Evolutionary conservation across 495 filamentous ascomycete genomes (phyloP), one percentile per base, ranked within the genome.

Genomic region (Aspergillus diversus): DNA sequence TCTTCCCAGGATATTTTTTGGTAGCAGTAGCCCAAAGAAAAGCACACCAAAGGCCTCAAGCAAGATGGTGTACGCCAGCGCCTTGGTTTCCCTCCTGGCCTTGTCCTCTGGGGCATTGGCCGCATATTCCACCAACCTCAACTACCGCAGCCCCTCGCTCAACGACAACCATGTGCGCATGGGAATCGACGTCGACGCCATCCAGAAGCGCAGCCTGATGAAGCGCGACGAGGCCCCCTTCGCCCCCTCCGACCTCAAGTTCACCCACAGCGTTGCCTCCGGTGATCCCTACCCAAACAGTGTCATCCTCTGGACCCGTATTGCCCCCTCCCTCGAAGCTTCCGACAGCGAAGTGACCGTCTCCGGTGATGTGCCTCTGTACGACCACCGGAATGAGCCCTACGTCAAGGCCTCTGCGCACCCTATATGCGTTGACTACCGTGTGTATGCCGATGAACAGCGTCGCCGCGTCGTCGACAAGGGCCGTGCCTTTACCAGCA

Each of bases 201-300:
- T 83, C 54, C 37, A 55, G 15, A 49, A 50, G 7, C 59, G 64
- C 37, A 66, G 64, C 33, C 64, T 66, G 35, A 69, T 73, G 2
- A 72, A 70, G 54, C 70, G 67, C 13, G 53, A 61, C 5, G 70
- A 66, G 39, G 75, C 78, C 15, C 61, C 72, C 9, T 79, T 80
- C 73, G 64, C 73, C 42, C 65, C 84, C 16, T 75, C 75, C 27
- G 64, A 80, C 60, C 73, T 89, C 48, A 80, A 81, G 63, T 90
- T 91, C 70, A 90, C 87, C 7, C 88, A 90, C 62, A 85, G 87
- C 61, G 81, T 90, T 11, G 88, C 88, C n/a, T 87, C 84, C 8
- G 88, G 88, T 9, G 88, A 91, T 65, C 88, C 88, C 3, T 89
- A 86, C 65, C 71, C 83, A 15, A 72, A 84, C 66, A 86, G 82